Percentiles rank a stretch among this genome's conserved stretches.
Conservation (phyloP, 1,139 yeast genomes). For the Yamadazyma friedrichii region DNA sequence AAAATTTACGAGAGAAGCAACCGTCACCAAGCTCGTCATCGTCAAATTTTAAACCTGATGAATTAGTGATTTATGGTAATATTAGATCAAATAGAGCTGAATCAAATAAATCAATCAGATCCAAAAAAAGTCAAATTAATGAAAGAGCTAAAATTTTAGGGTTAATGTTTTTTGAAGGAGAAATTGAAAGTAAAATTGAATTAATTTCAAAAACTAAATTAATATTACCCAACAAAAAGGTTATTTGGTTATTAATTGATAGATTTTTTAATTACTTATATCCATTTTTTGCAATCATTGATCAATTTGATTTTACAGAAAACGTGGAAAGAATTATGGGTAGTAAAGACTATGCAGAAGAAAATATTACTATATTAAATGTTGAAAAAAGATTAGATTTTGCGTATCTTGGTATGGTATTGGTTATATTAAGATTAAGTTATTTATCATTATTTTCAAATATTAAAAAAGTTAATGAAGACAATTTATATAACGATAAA, state of each 20-base stretch:
- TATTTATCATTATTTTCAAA: conserved; percentile 32
- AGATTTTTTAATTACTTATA: conserved; percentile 45
- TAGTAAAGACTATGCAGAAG: conserved; percentile 16
- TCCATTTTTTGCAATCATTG: conserved; percentile 48
- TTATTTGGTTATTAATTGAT: conserved; percentile 44
- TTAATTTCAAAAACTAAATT: conserved; percentile 33
- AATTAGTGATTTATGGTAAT: conserved; percentile 4
- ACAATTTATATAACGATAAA: conserved; percentile 13
- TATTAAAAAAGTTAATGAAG: conserved; percentile 26
- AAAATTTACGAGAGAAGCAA: neutral
- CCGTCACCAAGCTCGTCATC: neutral
- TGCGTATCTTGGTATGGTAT: conserved; percentile 29
- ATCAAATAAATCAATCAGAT: conserved; percentile 1
- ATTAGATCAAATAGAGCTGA: conserved; percentile 3
- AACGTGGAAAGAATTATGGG: conserved; percentile 27
- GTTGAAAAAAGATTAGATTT: conserved; percentile 31
- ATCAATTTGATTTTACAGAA: conserved; percentile 31
- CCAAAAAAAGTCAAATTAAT: conserved; percentile 12
- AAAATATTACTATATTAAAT: conserved; percentile 17
- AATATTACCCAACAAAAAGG: conserved; percentile 42
- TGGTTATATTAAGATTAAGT: conserved; percentile 27
- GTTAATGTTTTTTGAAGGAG: conserved; percentile 32
- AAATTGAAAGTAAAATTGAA: conserved; percentile 29
- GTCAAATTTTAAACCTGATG: neutral
- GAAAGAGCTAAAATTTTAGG: conserved; percentile 32